A percentile compares a stretch with the other conserved stretches of the same genome.
These are phyloP conservation scores for Ensete ventricosum DNA, from an alignment of 176 grass and related monocot genomes.

Conservation along the genomic window DNA sequence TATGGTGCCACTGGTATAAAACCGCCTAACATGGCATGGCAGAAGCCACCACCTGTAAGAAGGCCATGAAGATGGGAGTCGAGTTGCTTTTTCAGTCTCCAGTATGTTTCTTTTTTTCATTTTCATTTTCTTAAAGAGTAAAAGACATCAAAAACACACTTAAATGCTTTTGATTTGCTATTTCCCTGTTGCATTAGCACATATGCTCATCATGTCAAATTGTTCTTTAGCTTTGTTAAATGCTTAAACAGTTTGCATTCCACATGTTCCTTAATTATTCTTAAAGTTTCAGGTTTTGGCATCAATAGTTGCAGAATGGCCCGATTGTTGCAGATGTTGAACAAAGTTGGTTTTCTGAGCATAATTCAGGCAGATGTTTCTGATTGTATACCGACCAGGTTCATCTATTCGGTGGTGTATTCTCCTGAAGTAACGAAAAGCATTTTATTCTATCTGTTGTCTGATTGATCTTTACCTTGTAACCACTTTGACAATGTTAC, in stretches of 20 bases:
- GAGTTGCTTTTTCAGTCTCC: neutral
- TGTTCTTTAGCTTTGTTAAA: no score
- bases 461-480: neutral
- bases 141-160: no score
- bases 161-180: no score
- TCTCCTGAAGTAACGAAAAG: neutral
- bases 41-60: slow-evolving; percentile 23
- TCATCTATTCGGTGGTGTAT: neutral
- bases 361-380: neutral
- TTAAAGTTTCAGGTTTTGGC: neutral
- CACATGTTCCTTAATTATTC: neutral
- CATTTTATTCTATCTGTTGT: neutral
- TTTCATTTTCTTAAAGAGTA: neutral
- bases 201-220: neutral
- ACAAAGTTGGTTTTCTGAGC: neutral
- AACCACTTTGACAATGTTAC: neutral
- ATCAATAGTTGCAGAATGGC: neutral
- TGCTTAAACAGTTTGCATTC: neutral
- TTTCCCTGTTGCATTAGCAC: neutral
- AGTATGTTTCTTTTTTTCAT: slow-evolving; percentile 1
- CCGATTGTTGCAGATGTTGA: neutral
- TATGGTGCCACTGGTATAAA: slow-evolving; percentile 21
- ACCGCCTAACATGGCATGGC: slow-evolving; percentile 13
- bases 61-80: slow-evolving; percentile 7
- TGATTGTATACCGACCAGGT: neutral